Conservation (phyloP, 2,329 filamentous ascomycete species). For the Neonectria sp. region DNA sequence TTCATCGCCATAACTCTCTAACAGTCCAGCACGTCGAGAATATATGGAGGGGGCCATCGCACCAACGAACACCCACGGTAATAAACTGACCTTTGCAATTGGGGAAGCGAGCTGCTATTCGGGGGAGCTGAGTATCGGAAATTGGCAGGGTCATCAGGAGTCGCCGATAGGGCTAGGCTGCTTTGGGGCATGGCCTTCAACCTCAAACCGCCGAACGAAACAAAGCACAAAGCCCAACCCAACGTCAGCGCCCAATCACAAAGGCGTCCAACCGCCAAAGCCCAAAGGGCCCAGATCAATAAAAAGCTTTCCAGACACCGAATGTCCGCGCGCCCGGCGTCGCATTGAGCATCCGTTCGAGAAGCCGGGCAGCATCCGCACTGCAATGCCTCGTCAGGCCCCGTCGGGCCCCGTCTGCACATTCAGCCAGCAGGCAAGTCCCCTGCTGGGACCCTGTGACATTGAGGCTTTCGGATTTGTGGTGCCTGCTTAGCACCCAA, state of each 20-base stretch:
- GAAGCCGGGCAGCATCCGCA: conserved; percentile 40
- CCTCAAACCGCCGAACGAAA: conserved; percentile 40
- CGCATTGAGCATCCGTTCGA: conserved; percentile 38
- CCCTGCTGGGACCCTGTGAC: conserved; percentile 17
- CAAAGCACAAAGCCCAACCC: conserved; percentile 38
- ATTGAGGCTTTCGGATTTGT: neutral
- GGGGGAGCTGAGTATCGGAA: conserved; percentile 40
- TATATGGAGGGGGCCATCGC: no score
- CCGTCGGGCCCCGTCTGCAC: conserved; percentile 22
- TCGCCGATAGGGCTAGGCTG: conserved; percentile 38
- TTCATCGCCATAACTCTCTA: no score
- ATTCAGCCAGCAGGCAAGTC: conserved; percentile 21
- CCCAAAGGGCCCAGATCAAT: conserved; percentile 8
- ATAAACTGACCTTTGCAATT: no score
- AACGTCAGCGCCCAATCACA: conserved; percentile 34
- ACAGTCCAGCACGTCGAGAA: no score
- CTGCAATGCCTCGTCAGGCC: no score
- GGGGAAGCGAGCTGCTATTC: conserved; percentile 29
- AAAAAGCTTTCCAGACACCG: conserved; percentile 29
- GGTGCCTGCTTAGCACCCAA: neutral
- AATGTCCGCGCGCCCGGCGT: conserved; percentile 33
- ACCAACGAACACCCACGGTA: conserved; percentile 12
- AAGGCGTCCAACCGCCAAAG: conserved; percentile 29
- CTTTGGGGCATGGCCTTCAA: conserved; percentile 14
- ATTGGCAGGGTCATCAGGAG: conserved; percentile 48